phyloP scores from a whole-genome alignment of 805 yeast genomes.

The Saturnispora quitensis region DNA sequence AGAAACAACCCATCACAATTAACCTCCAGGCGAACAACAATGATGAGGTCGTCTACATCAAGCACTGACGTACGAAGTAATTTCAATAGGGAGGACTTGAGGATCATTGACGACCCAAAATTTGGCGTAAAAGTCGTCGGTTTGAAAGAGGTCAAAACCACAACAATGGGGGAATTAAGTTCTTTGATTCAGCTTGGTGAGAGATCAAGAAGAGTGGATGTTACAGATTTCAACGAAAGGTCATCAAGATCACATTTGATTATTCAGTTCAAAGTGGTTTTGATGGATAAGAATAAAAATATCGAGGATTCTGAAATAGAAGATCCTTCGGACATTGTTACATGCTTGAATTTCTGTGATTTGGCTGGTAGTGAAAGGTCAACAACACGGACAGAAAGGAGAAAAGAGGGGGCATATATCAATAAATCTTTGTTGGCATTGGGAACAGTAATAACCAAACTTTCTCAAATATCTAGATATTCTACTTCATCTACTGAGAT shows the following conservation, averaged over 20 bases:
- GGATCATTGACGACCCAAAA: constrained; percentile 65
- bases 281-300: constrained; percentile 23
- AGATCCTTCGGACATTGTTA: constrained; percentile 19
- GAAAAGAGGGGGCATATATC: constrained; percentile 90
- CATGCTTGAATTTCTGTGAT: constrained; percentile 81
- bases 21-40: neutral
- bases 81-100: constrained; percentile 42
- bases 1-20: neutral
- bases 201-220: constrained; percentile 64
- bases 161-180: constrained; percentile 50
- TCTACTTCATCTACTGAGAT: neutral
- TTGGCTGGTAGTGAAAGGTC: constrained; percentile 96
- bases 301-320: constrained; percentile 31
- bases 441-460: constrained; percentile 83
- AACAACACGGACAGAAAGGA: constrained; percentile 61
- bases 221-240: constrained; percentile 81
- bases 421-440: constrained; percentile 85
- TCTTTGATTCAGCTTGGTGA: constrained; percentile 61
- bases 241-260: constrained; percentile 92
- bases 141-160: constrained; percentile 51
- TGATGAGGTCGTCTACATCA: constrained; percentile 6
- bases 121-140: constrained; percentile 73
- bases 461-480: constrained; percentile 27
- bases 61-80: neutral
- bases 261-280: constrained; percentile 50